Evolutionary conservation across 1,139 yeast species (phyloP).

Genomic region (Yamadazyma membranifaciens): DNA sequence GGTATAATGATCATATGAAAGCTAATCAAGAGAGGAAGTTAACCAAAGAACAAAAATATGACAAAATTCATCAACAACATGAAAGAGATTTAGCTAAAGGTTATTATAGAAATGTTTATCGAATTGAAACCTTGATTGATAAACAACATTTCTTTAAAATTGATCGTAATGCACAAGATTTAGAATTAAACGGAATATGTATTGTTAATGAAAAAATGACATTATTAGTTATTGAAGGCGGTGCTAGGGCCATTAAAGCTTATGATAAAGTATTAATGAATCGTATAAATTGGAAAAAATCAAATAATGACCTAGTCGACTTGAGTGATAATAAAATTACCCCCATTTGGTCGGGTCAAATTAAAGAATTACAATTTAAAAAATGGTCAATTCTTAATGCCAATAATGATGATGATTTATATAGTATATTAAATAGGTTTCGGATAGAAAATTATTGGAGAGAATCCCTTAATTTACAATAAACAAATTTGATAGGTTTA

Average conservation of each 20-base stretch:
- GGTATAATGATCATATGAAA: constrained; percentile 59
- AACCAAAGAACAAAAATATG: constrained; percentile 54
- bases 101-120: constrained; percentile 56
- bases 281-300: constrained; percentile 71
- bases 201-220: constrained; percentile 44
- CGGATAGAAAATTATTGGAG: constrained; percentile 64
- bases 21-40: constrained; percentile 64
- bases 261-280: constrained; percentile 60
- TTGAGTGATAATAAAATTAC: constrained; percentile 49
- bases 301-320: constrained; percentile 30
- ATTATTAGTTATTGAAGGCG: constrained; percentile 73
- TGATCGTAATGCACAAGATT: constrained; percentile 76
- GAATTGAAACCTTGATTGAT: constrained; percentile 51
- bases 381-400: constrained; percentile 61
- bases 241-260: constrained; percentile 55
- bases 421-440: constrained; percentile 49
- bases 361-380: constrained; percentile 51
- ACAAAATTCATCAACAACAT: constrained; percentile 49
- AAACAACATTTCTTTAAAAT: constrained; percentile 72
- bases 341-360: constrained; percentile 76
- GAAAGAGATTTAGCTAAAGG: constrained; percentile 48
- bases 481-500: constrained; percentile 4
- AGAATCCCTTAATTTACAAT: constrained; percentile 28
- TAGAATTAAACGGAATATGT: constrained; percentile 61
- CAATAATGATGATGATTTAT: constrained; percentile 53